Conservation (phyloP, 1,284 basidiomycete species). For the Leccinum pachyderme region DNA sequence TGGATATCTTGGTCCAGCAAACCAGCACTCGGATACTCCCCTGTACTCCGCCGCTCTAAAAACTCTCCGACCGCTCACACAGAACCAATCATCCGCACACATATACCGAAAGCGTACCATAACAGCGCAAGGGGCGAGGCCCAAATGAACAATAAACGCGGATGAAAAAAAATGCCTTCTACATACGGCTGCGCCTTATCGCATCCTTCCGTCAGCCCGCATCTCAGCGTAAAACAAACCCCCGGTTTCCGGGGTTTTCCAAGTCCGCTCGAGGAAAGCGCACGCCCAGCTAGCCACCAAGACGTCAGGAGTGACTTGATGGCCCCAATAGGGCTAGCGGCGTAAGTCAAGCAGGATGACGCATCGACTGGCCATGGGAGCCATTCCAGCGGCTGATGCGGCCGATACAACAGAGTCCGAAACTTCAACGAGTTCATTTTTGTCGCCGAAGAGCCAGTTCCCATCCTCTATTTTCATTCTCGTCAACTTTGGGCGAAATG, state of each 20-base stretch:
- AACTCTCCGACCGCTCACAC: neutral
- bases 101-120: neutral
- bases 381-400: constrained; percentile 20
- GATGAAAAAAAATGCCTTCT: constrained; percentile 8
- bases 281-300: neutral
- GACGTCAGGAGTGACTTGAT: constrained; percentile 6
- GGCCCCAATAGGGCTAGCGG: constrained; percentile 6
- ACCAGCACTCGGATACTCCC: constrained; percentile 17
- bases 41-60: constrained; percentile 25
- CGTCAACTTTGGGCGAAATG: neutral
- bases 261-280: constrained; percentile 14
- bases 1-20: constrained; percentile 20
- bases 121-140: neutral
- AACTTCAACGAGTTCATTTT: constrained; percentile 6
- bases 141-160: neutral
- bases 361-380: constrained; percentile 20
- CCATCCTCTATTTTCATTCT: constrained; percentile 27
- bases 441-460: constrained; percentile 19
- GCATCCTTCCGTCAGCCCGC: constrained; percentile 15
- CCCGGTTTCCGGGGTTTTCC: constrained; percentile 14
- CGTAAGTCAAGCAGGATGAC: constrained; percentile 5
- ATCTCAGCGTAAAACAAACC: constrained; percentile 7
- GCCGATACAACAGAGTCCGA: constrained; percentile 25
- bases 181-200: constrained; percentile 23
- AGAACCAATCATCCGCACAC: neutral